Evolutionary conservation across 208 protist genomes (phyloP).

Genomic region (Phytomonas sp.): DNA sequence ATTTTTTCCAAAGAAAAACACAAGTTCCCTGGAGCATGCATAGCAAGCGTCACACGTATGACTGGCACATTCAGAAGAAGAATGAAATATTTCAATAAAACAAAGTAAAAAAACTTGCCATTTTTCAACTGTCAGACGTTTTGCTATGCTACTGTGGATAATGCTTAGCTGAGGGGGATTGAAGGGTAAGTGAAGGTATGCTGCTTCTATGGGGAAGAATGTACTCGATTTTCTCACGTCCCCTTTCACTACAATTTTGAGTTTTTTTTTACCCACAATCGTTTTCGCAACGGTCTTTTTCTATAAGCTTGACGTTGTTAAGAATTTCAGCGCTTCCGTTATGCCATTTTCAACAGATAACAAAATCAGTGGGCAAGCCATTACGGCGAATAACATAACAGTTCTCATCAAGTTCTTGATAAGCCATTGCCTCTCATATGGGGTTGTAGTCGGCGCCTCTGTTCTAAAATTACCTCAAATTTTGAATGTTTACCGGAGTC

Average conservation of each 20-base stretch:
- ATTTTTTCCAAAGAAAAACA: background rate
- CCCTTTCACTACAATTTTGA: background rate
- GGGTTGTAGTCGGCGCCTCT: slow-evolving; percentile 65
- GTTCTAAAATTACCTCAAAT: slow-evolving; percentile 87
- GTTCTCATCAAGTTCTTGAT: slow-evolving; percentile 35
- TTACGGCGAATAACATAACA: background rate
- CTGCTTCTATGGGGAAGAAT: background rate
- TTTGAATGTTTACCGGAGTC: slow-evolving; percentile 41
- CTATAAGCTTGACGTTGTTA: background rate
- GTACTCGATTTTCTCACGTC: background rate
- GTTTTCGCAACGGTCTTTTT: background rate
- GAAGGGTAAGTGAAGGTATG: background rate
- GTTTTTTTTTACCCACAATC: background rate
- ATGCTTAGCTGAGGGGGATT: background rate
- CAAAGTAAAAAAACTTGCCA: slow-evolving; percentile 10
- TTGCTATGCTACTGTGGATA: background rate
- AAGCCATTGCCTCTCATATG: slow-evolving; percentile 64
- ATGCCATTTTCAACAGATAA: background rate
- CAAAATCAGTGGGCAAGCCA: background rate
- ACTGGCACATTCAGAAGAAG: background rate
- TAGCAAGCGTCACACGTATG: background rate
- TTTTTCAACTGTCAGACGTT: background rate
- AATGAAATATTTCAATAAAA: slow-evolving; percentile 9
- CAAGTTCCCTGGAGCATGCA: background rate
- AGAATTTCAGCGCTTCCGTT: background rate